phyloP scores from a whole-genome alignment of 2,329 filamentous ascomycete species.

The Diaporthe eres region DNA sequence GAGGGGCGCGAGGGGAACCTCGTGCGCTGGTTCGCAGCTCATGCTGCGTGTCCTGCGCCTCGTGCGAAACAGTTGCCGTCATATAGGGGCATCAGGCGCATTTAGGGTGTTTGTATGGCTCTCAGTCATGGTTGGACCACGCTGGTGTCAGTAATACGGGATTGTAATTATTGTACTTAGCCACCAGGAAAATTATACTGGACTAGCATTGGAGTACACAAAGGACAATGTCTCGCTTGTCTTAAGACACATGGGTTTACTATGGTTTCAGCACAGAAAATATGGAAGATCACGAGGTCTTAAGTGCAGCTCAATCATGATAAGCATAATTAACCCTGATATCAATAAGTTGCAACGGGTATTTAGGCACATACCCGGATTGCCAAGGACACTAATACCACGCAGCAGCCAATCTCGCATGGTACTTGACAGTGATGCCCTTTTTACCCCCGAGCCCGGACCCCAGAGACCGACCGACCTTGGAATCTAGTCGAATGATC shows the following conservation, averaged over 20 bases:
- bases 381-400: constrained; percentile 20
- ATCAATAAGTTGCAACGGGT: neutral
- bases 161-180: constrained; percentile 1
- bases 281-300: neutral
- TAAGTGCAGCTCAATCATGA: neutral
- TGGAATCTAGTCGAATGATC: neutral
- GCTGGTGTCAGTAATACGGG: constrained; percentile 1
- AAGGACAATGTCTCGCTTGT: neutral
- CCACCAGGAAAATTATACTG: neutral
- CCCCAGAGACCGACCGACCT: neutral
- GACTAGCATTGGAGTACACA: neutral
- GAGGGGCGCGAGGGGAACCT: constrained; percentile 34
- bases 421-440: neutral
- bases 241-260: neutral
- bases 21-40: constrained; percentile 10
- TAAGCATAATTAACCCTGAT: constrained; percentile 1
- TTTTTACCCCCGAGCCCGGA: neutral
- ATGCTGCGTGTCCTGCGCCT: neutral
- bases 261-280: neutral
- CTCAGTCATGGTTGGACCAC: neutral
- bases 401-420: neutral
- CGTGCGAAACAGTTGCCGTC: neutral
- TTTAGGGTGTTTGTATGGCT: neutral
- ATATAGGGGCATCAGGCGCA: constrained; percentile 10
- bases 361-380: constrained; percentile 8